Base-by-base conservation (phyloP, 1,139 yeast genomes). In the Eremothecium sinecaudum region DNA sequence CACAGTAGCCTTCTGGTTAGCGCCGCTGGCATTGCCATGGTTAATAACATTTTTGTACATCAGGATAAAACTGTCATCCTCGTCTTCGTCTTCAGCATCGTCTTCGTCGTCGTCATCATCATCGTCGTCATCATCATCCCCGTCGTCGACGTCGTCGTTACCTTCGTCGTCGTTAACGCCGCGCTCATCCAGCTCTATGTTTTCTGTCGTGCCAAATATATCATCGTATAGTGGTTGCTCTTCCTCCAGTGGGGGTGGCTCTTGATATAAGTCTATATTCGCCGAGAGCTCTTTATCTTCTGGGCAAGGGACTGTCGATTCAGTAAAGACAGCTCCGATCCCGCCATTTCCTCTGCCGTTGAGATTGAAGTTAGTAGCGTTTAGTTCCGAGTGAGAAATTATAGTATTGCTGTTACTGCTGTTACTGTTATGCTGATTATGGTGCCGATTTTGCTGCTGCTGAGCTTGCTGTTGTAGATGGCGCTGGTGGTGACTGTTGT, bases 101-200 rank as follows among this genome's bases (percentile, higher is more conserved):
- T 30, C 34, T 18, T 36, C 32, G 17, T 38, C 34, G n/a, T 29
- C 34, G 10, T 38, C 42, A n/a, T 16, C 15, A 18, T 31, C 36
- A 24, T 30, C 34, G 17, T 36, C 32, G 17, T 38, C 34, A 9
- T 29, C 34, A n/a, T 38, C 42, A n/a, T 16, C 15, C n/a, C n/a
- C n/a, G n/a, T n/a, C n/a, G n/a, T n/a, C n/a, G 14, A 21, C 30
- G 18, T 30, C 34, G 18, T 33, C 36, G n/a, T 16, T 24, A 18
- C 27, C 26, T 20, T 15, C 12, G 23, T 16, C 15, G 31, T 31
- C 31, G 24, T 27, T 24, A 11, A 28, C 27, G 7, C 18, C 23
- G 10, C 11, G 16, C 9, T 39, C 37, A 9, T 33, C 32, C 15
- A 28, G 35, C 22, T 31, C 35, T 24, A 34, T 29, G 21, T 39